Base-by-base conservation (phyloP, 2,329 filamentous ascomycete genomes). In the Fusarium camptoceras region DNA sequence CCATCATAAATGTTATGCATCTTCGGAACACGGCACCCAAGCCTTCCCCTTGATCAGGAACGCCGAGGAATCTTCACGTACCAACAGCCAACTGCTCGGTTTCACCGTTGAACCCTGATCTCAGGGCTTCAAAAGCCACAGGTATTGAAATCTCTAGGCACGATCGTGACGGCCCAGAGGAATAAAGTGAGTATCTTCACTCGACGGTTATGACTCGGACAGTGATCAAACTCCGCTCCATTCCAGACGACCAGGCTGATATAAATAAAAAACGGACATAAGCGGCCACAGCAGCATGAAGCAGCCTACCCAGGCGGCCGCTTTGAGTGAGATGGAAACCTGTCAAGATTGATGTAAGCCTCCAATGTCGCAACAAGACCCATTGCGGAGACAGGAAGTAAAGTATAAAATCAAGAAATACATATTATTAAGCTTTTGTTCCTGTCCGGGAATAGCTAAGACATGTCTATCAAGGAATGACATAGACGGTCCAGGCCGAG, bases 401-500 rank as follows among this genome's bases (percentile, higher is more conserved):
- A 41, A 51, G 31, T 41, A 27, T 51, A 51, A 51, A 51, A 11
- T 4, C 48, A 41, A 20, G 14, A 30, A 37, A 14, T 18, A 41
- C 20, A 39, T 15, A 42, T 4, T 25, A 28, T 41, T 55, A 66
- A 61, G 14, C 24, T 66, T 58, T 66, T 14, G 2, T 7, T 16
- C 2, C 37, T 25, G 25, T 1, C 42, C 22, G 30, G 31, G 53
- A 22, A 11, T 27, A 12, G 63, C 24, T 59, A 49, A 30, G 9
- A 20, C 31, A 14, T 8, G 27, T 12, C 18, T 8, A 9, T 30
- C 16, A 24, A 61, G 63, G 63, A 66, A 66, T 66, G 62, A 55
- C n/a, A 44, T 30, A 28, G 15, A 44, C 14, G 62, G 37, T 46
- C 63, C 48, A 66, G 62, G 62, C 63, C 39, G 20, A 28, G n/a